Conservation (phyloP, 2,329 filamentous ascomycete genomes). For the Bipolaris cookei region DNA sequence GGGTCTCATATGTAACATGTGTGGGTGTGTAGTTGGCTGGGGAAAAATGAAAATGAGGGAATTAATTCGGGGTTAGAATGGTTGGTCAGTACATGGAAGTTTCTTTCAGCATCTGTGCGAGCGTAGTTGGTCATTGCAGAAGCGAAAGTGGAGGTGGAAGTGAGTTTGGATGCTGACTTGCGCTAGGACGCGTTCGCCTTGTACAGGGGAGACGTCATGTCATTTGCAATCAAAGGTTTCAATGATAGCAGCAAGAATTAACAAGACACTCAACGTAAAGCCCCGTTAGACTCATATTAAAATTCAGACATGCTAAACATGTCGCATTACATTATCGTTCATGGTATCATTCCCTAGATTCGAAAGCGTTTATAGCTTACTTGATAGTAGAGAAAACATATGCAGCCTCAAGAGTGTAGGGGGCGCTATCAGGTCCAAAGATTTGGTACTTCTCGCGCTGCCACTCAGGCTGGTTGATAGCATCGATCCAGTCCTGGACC, state of each 20-base stretch:
- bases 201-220: too few relatives aligned
- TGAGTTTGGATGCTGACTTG: too few relatives aligned
- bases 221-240: not conserved
- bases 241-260: not conserved
- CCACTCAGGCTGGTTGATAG: constrained; percentile 91
- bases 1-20: too few relatives aligned
- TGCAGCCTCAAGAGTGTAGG: constrained; percentile 54
- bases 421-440: constrained; percentile 53
- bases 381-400: constrained; percentile 52
- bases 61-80: too few relatives aligned
- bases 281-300: constrained; percentile 4
- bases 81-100: too few relatives aligned
- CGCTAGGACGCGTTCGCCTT: too few relatives aligned
- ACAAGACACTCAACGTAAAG: not conserved
- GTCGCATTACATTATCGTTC: constrained; percentile 10
- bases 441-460: constrained; percentile 64
- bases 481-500: constrained; percentile 92
- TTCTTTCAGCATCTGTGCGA: too few relatives aligned
- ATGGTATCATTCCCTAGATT: constrained; percentile 13
- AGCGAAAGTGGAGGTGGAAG: too few relatives aligned
- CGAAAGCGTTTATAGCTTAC: not conserved
- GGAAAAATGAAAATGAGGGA: too few relatives aligned
- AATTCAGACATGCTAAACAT: constrained; percentile 12
- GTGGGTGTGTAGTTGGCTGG: too few relatives aligned
- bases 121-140: too few relatives aligned